phyloP scores from a whole-genome alignment of 148 eudicot species.

The Cornus florida region DNA sequence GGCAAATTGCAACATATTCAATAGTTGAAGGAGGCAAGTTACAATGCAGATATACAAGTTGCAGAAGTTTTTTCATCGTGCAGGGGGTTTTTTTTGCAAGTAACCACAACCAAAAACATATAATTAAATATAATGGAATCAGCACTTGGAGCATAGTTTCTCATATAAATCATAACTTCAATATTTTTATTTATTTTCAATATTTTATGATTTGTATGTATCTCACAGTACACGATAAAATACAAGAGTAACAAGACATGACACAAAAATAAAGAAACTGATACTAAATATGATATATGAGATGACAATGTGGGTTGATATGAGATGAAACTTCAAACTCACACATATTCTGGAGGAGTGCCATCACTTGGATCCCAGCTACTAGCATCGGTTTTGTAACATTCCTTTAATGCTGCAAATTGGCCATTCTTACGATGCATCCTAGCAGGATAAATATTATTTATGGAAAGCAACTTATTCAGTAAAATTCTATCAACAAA shows the following conservation, averaged over 20 bases:
- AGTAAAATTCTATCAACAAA: not conserved
- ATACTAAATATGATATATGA: not conserved
- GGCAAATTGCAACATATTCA: too few relatives aligned
- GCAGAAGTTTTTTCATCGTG: too few relatives aligned
- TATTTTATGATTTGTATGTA: not conserved
- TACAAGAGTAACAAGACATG: not conserved
- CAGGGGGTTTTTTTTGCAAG: too few relatives aligned
- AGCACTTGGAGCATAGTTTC: not conserved
- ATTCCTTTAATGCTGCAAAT: conserved; percentile 44
- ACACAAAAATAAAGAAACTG: not conserved
- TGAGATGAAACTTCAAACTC: conserved; percentile 14
- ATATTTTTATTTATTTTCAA: too few relatives aligned
- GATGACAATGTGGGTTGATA: not conserved
- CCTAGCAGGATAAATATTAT: conserved; percentile 16
- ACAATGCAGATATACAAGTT: too few relatives aligned
- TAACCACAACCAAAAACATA: too few relatives aligned
- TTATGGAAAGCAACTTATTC: not conserved
- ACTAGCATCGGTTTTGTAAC: conserved; percentile 8
- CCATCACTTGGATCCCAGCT: conserved; percentile 21
- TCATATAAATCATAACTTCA: not conserved
- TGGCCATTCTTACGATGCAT: conserved; percentile 62
- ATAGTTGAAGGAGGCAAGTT: too few relatives aligned
- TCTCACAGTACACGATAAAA: too few relatives aligned
- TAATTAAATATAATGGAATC: not conserved
- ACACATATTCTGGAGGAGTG: conserved; percentile 21